Evolutionary conservation across 305 asterid genomes (phyloP).

Genomic region (Fraxinus baroniana): DNA sequence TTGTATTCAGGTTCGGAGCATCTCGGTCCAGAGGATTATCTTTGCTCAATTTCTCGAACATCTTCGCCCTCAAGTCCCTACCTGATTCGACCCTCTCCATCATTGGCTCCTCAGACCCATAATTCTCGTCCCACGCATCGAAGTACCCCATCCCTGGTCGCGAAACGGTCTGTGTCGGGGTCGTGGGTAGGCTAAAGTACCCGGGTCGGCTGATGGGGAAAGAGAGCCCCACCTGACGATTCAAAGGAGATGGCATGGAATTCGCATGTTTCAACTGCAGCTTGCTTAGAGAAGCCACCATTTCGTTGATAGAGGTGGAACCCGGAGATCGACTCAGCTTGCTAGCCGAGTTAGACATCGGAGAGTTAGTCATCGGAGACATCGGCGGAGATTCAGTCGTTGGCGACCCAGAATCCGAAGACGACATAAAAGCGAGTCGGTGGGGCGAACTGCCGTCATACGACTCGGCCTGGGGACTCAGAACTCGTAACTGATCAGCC

Average conservation of each 20-base stretch:
- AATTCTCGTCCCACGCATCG: conserved; percentile 25
- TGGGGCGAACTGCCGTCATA: conserved; percentile 35
- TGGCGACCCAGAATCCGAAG: conserved; percentile 64
- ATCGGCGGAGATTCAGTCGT: conserved; percentile 69
- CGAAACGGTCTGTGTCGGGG: conserved; percentile 35
- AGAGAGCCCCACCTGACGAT: conserved; percentile 29
- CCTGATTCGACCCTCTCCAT: conserved; percentile 55
- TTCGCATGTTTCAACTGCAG: conserved; percentile 57
- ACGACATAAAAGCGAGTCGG: conserved; percentile 39
- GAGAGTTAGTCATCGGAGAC: conserved; percentile 57
- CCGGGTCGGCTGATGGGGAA: conserved; percentile 34
- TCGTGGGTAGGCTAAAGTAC: conserved; percentile 38
- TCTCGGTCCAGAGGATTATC: conserved; percentile 52
- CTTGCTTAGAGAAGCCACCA: conserved; percentile 57
- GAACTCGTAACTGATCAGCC: conserved; percentile 62
- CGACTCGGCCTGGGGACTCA: conserved; percentile 57
- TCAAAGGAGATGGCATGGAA: conserved; percentile 45
- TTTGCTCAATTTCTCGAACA: conserved; percentile 53
- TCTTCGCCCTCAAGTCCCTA: conserved; percentile 42
- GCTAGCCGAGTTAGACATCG: conserved; percentile 36
- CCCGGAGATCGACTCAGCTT: conserved; percentile 41
- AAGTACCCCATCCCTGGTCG: conserved; percentile 35
- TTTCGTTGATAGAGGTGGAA: conserved; percentile 38
- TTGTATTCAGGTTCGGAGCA: conserved; percentile 19
- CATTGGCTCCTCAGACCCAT: conserved; percentile 30